Percentiles rank a stretch among this genome's conserved stretches.
Evolutionary conservation across 2,329 filamentous ascomycete genomes (phyloP).

Genomic region (Leptographium radiaticola): DNA sequence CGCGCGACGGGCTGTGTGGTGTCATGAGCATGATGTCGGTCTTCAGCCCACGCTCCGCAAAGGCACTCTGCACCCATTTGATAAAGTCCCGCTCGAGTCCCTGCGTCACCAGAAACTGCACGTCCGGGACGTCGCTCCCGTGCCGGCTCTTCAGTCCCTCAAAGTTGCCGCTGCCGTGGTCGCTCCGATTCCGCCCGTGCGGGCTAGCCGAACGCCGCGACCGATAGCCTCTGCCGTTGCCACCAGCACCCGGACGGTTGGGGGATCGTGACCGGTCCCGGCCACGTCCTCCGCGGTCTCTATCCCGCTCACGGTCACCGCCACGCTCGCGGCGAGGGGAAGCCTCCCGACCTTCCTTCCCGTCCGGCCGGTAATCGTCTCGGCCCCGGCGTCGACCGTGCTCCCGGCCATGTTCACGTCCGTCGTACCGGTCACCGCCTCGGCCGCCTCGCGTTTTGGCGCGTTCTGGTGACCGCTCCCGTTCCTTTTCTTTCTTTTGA

Average conservation of each 20-base stretch:
- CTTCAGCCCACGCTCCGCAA: slow-evolving; percentile 57
- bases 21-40: slow-evolving; percentile 71
- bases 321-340: slow-evolving; percentile 40
- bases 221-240: slow-evolving; percentile 40
- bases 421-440: slow-evolving; percentile 34
- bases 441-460: slow-evolving; percentile 26
- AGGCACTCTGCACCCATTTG: slow-evolving; percentile 65
- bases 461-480: slow-evolving; percentile 47
- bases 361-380: slow-evolving; percentile 51
- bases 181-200: slow-evolving; percentile 32
- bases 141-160: slow-evolving; percentile 33
- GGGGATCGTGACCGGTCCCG: slow-evolving; percentile 61
- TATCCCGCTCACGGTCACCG: slow-evolving; percentile 44
- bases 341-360: slow-evolving; percentile 45
- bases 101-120: slow-evolving; percentile 74
- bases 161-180: slow-evolving; percentile 34
- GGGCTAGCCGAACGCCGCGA: slow-evolving; percentile 58
- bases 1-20: slow-evolving; percentile 55
- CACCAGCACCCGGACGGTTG: slow-evolving; percentile 6
- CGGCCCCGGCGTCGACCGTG: slow-evolving; percentile 37
- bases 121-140: slow-evolving; percentile 68
- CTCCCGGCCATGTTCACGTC: slow-evolving; percentile 21
- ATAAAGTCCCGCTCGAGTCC: slow-evolving; percentile 71
- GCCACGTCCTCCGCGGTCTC: slow-evolving; percentile 25
- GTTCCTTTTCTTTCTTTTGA: slow-evolving; percentile 57